A percentile compares a stretch with the other conserved stretches of the same genome.
These are phyloP conservation scores for Colletotrichum trifolii DNA, from an alignment of 2,329 filamentous ascomycete species.

Conservation along the genomic window DNA sequence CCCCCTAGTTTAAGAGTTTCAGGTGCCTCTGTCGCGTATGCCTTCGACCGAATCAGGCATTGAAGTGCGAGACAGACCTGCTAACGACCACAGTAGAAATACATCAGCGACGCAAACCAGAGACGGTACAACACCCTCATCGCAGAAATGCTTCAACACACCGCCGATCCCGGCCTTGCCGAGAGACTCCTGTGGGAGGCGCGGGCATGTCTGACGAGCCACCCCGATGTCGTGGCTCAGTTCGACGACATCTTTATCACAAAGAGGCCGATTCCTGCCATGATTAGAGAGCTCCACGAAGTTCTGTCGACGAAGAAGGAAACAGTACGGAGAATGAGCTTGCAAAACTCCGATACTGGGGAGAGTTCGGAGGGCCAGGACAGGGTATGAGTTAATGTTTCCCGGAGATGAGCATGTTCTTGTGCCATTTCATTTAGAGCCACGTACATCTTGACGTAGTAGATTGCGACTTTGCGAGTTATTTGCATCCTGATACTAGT, in stretches of 20 bases:
- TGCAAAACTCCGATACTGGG: not conserved
- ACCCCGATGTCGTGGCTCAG: slow-evolving; percentile 11
- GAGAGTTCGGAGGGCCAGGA: not conserved
- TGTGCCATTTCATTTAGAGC: too few species aligned
- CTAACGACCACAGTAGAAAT: slow-evolving; percentile 9
- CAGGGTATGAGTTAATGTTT: too few species aligned
- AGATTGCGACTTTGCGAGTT: too few species aligned
- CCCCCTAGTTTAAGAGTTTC: not conserved
- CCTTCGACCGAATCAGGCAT: not conserved
- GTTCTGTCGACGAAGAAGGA: slow-evolving; percentile 27
- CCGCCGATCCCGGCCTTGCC: slow-evolving; percentile 16
- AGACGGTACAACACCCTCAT: slow-evolving; percentile 31
- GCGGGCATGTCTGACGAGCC: slow-evolving; percentile 18
- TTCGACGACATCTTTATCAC: slow-evolving; percentile 28
- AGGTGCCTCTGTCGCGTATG: not conserved
- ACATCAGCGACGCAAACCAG: slow-evolving; percentile 29
- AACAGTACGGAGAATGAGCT: slow-evolving; percentile 20
- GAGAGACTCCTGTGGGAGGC: slow-evolving; percentile 30
- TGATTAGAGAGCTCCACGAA: slow-evolving; percentile 26
- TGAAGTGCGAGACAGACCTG: not conserved
- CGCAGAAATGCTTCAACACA: slow-evolving; percentile 27
- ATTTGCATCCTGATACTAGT: too few species aligned
- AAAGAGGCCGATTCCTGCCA: slow-evolving; percentile 8
- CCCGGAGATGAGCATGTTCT: too few species aligned
- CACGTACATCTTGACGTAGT: too few species aligned